A percentile compares a stretch with the other conserved stretches of the same genome.
Conservation (phyloP, 73 alveolate species). For the Urostyla sp. region DNA sequence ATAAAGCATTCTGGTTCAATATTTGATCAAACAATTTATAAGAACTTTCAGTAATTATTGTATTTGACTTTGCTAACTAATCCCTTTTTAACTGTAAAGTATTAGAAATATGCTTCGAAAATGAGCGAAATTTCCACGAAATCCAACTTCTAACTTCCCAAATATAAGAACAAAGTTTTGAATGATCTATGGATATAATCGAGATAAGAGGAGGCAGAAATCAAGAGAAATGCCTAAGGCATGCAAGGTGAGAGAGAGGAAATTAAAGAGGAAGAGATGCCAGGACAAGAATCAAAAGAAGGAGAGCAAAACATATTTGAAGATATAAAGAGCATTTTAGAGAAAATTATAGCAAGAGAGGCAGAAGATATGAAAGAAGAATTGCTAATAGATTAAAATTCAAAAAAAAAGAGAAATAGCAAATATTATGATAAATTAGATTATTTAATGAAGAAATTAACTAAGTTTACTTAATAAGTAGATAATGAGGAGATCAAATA, state of each 20-base stretch:
- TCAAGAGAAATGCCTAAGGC: too few species aligned
- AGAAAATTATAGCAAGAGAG: neutral
- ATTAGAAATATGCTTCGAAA: constrained; percentile 14
- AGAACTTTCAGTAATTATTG: constrained; percentile 44
- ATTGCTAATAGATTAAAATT: neutral
- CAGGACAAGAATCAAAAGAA: neutral
- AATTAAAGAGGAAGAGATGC: too few species aligned
- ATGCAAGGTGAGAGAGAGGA: too few species aligned
- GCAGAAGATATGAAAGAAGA: neutral
- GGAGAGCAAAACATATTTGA: neutral
- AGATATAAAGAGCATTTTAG: too few species aligned
- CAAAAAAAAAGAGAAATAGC: neutral
- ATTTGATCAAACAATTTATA: constrained; percentile 46
- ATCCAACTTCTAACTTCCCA: too few species aligned
- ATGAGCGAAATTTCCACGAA: too few species aligned
- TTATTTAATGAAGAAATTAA: neutral
- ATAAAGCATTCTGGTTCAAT: constrained; percentile 18
- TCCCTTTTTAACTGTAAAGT: neutral
- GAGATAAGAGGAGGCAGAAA: too few species aligned
- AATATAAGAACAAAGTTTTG: neutral
- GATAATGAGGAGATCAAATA: too few species aligned
- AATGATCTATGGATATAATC: neutral
- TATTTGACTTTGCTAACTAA: constrained; percentile 24
- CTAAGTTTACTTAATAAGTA: too few species aligned
- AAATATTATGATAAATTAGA: neutral